Evolutionary conservation across 495 filamentous ascomycete species (phyloP).

Genomic region (Penicillium waksmanii): DNA sequence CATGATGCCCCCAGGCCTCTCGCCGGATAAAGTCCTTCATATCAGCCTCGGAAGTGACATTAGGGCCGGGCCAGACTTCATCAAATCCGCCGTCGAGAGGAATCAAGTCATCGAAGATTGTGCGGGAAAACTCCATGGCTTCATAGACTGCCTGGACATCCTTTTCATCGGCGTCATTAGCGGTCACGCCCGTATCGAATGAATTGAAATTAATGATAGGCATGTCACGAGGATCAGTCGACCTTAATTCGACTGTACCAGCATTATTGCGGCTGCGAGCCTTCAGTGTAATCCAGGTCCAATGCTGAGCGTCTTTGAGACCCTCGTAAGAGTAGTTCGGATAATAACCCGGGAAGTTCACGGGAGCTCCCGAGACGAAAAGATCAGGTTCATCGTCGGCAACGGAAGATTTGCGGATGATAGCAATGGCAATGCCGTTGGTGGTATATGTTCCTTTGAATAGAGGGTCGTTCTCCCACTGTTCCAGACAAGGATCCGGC

Average conservation of each 20-base stretch:
- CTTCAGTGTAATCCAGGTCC: slow-evolving; percentile 56
- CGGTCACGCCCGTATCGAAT: slow-evolving; percentile 45
- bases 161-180: slow-evolving; percentile 39
- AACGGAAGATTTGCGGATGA: slow-evolving; percentile 45
- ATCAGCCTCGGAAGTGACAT: slow-evolving; percentile 36
- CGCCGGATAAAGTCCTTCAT: slow-evolving; percentile 50
- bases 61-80: slow-evolving; percentile 54
- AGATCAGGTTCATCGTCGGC: slow-evolving; percentile 49
- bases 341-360: slow-evolving; percentile 47
- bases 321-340: slow-evolving; percentile 39
- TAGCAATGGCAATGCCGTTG: slow-evolving; percentile 49
- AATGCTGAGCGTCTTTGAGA: slow-evolving; percentile 32
- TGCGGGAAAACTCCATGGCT: slow-evolving; percentile 47
- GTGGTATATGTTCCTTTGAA: slow-evolving; percentile 52
- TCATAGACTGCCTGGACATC: slow-evolving; percentile 55
- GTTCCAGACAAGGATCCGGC: slow-evolving; percentile 53
- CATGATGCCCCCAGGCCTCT: slow-evolving; percentile 63
- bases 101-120: slow-evolving; percentile 38
- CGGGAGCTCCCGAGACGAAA: slow-evolving; percentile 55
- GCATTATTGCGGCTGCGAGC: slow-evolving; percentile 53
- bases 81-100: slow-evolving; percentile 39
- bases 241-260: slow-evolving; percentile 52
- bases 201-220: slow-evolving; percentile 62
- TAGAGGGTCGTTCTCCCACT: slow-evolving; percentile 44
- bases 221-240: slow-evolving; percentile 53